Base-by-base conservation (phyloP, 1,284 basidiomycete genomes). In the Leccinum subspadiceum region DNA sequence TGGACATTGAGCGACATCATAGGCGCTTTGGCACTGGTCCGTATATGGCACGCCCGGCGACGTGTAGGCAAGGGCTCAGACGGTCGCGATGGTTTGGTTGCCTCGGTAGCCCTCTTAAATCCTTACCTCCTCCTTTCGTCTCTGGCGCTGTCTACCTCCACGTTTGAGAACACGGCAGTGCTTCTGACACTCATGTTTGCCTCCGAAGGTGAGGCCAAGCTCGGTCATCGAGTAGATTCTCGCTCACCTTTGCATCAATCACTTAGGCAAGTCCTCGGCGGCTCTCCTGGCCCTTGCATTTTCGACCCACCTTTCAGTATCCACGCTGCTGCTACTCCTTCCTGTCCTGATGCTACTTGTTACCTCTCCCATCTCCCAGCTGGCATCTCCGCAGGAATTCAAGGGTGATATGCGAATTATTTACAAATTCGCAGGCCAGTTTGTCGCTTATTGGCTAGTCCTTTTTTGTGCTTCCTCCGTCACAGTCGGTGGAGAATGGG, bases 51-150 rank as follows among this genome's bases (percentile, higher is more conserved):
- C 60, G 76, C 81, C 35, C 80, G 85, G 59, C 82, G 83, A 65
- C 79, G 80, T 57, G 72, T 83, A 20, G 68, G 54, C 17, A 62
- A 66, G 37, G 41, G 64, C 53, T 71, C 71, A 26, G 78, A 78
- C 60, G 67, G 77, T 49, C 79, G 85, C 70, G 84, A 89, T 65
- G 73, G 71, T 12, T 72, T 89, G 50, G 77, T 94, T 48, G 85
- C 82, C 31, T 80, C 83, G 22, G 71, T 83, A 44, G 95, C 90
- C 75, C 82, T 98, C 3, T 76, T 96, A 62, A 97, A 97, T 66
- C 96, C 96, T 4, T 96, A 96, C 72, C 77, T 92, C 5, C 73
- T 96, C 53, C 78, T 93, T 1, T 86, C 94, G 0, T 90, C 87
- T 41, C 76, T 95, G 2, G 90, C 93, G 0, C 76, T 87, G 7